Conservation (phyloP, 202 grass and related monocot genomes). For the Saccharum hybrid region DNA sequence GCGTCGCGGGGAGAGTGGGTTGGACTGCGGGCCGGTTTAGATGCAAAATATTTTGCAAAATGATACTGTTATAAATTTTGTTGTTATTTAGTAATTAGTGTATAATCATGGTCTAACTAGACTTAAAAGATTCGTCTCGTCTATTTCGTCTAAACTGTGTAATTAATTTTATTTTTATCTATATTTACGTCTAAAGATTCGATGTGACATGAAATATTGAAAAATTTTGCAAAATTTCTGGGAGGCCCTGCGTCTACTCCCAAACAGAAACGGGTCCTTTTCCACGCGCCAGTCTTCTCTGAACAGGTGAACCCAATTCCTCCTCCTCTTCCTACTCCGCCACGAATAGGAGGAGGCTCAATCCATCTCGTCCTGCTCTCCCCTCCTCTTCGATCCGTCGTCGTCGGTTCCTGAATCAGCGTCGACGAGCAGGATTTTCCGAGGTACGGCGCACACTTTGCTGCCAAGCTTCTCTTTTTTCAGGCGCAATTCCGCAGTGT, state of each 20-base stretch:
- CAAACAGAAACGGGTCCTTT: conserved; percentile 19
- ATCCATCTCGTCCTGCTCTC: background rate
- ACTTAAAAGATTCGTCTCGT: no score
- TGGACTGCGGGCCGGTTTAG: background rate
- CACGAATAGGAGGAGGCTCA: background rate
- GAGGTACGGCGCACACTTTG: conserved; percentile 38
- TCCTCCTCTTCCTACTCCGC: background rate
- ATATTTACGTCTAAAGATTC: no score
- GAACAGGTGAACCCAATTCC: conserved; percentile 7
- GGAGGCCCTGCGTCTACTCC: conserved; percentile 25
- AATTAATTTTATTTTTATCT: no score
- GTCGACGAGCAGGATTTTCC: background rate
- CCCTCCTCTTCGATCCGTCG: background rate
- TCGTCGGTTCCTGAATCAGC: background rate
- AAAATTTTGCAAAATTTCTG: no score
- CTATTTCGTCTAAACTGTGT: no score
- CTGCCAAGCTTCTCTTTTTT: background rate
- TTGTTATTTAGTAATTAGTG: no score
- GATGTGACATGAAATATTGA: no score
- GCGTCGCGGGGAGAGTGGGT: background rate
- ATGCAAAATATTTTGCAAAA: no score
- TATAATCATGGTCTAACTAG: no score
- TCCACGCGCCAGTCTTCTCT: conserved; percentile 50
- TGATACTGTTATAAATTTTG: no score
- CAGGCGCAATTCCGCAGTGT: background rate